Evolutionary conservation across 768 basidiomycete species (phyloP).

Genomic region (Leccinum broughii): DNA sequence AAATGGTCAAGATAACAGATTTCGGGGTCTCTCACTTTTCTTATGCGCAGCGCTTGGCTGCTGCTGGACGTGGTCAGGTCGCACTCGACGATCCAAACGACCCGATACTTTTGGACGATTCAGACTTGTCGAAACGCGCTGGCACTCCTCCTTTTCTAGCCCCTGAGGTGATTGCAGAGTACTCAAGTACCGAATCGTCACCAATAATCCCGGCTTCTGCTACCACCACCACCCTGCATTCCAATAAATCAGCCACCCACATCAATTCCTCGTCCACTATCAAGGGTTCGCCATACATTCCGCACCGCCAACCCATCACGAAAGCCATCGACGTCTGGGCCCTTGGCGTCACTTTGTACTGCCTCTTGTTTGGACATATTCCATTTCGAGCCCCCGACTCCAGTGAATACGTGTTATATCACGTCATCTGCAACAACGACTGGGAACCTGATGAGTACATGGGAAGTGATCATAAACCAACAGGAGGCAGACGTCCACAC

Average conservation of each 20-base stretch:
- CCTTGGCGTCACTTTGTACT: conserved; percentile 93
- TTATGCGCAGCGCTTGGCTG: conserved; percentile 77
- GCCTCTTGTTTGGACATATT: conserved; percentile 83
- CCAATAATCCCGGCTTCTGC: conserved; percentile 34
- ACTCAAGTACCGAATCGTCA: conserved; percentile 37
- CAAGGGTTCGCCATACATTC: conserved; percentile 24
- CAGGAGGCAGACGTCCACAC: conserved; percentile 58
- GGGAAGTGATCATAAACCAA: conserved; percentile 67
- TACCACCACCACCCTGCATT: conserved; percentile 33
- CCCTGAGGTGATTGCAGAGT: conserved; percentile 87
- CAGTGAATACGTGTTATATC: conserved; percentile 76
- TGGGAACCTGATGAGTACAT: conserved; percentile 68
- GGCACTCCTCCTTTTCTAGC: conserved; percentile 97
- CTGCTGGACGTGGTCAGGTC: conserved; percentile 45
- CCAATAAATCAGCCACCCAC: conserved; percentile 30
- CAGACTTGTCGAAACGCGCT: conserved; percentile 85
- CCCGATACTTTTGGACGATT: conserved; percentile 76
- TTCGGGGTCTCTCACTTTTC: conserved; percentile 98
- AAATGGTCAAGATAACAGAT: conserved; percentile 94
- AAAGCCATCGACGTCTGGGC: conserved; percentile 99
- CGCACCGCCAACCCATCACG: conserved; percentile 60
- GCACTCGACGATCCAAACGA: conserved; percentile 51
- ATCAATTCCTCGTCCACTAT: conserved; percentile 33
- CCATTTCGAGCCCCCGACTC: conserved; percentile 67
- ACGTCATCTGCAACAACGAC: conserved; percentile 74